Evolutionary conservation across 1,139 yeast species (phyloP).

Genomic region (Zygosaccharomyces pseudobailii): DNA sequence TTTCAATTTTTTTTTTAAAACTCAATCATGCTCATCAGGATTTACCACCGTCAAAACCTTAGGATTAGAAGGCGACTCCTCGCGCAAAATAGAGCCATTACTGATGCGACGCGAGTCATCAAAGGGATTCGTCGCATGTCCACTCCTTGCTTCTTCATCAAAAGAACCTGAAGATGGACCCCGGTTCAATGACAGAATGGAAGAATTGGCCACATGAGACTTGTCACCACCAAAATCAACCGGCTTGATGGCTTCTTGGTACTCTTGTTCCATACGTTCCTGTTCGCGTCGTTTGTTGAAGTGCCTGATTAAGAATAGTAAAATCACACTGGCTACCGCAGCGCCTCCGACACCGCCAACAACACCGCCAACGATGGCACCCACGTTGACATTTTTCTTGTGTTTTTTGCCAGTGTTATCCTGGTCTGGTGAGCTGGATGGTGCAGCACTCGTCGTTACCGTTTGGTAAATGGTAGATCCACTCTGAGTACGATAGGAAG

Average conservation of each 20-base stretch:
- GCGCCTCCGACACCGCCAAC: conserved; percentile 36
- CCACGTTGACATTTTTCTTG: conserved; percentile 27
- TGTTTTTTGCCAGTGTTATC: conserved; percentile 3
- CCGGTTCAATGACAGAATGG: conserved; percentile 15
- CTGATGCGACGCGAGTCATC: conserved; percentile 33
- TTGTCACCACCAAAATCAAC: conserved; percentile 26
- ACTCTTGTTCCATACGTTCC: conserved; percentile 36
- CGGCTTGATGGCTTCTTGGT: conserved; percentile 37
- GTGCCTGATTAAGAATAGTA: conserved; percentile 28
- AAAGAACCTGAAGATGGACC: conserved; percentile 12
- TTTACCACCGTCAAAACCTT: conserved; percentile 33
- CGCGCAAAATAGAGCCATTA: conserved; percentile 26
- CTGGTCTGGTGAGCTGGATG: conserved; percentile 7
- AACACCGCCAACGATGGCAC: conserved; percentile 36
- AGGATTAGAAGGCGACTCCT: conserved; percentile 14
- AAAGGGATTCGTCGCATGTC: conserved; percentile 23
- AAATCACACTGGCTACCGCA: conserved; percentile 19
- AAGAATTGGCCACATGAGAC: conserved; percentile 3
- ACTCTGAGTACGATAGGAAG: conserved; percentile 27
- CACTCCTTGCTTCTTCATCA: conserved; percentile 9
- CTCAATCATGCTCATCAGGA: conserved; percentile 26
- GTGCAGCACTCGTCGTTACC: conserved; percentile 24
- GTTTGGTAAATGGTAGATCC: conserved; percentile 32
- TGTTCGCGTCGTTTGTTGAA: conserved; percentile 31
- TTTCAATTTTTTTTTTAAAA: background rate